Evolutionary conservation across 2,329 filamentous ascomycete species (phyloP).

Genomic region (Conoideocrella luteorostrata): DNA sequence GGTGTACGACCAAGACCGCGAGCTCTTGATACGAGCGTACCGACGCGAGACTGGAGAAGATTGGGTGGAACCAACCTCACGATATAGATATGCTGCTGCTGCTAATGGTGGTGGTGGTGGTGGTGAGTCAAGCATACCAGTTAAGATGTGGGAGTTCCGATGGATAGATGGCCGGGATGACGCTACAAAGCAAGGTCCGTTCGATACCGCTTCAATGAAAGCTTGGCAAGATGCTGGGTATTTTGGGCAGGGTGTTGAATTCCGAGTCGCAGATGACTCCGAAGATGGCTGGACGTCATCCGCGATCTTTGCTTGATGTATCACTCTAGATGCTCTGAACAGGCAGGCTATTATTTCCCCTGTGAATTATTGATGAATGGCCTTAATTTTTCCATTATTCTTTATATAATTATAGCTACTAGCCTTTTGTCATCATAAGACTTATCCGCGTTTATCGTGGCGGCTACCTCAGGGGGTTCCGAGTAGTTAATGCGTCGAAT

Average conservation of each 20-base stretch:
- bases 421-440: too few species aligned
- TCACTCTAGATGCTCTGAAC: too few species aligned
- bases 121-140: slow-evolving; percentile 13
- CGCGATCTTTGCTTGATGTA: slow-evolving; percentile 41
- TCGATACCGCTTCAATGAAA: slow-evolving; percentile 77
- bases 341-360: too few species aligned
- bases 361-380: too few species aligned
- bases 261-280: slow-evolving; percentile 52
- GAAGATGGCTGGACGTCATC: slow-evolving; percentile 45
- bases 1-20: slow-evolving; percentile 86
- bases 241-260: slow-evolving; percentile 84
- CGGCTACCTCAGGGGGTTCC: too few species aligned
- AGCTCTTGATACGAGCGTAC: slow-evolving; percentile 77
- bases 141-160: slow-evolving; percentile 70
- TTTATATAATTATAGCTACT: too few species aligned
- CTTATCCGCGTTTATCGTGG: too few species aligned
- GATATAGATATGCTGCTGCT: slow-evolving; percentile 15
- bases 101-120: slow-evolving; percentile 8
- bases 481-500: too few species aligned
- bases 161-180: slow-evolving; percentile 87
- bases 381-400: too few species aligned
- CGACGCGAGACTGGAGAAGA: slow-evolving; percentile 78
- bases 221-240: slow-evolving; percentile 90
- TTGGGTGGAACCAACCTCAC: slow-evolving; percentile 54
- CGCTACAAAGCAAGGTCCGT: slow-evolving; percentile 76